Conservation (phyloP, 2,329 filamentous ascomycete species). For the Paraconiothyrium brasiliense region DNA sequence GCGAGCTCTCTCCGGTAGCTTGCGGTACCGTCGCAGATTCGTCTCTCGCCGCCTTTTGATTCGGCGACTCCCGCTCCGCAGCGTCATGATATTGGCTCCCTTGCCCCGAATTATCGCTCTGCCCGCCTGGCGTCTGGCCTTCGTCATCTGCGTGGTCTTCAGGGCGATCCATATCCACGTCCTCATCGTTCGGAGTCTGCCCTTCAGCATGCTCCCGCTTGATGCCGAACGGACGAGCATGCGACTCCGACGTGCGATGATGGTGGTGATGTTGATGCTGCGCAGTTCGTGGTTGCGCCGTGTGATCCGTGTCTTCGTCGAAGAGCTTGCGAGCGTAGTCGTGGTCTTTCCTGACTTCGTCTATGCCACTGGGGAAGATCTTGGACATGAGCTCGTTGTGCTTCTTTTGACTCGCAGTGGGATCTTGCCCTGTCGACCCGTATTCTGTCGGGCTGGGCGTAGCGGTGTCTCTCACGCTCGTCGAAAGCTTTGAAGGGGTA, state of each 20-base stretch:
- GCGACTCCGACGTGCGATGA: constrained; percentile 14
- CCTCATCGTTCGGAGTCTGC: constrained; percentile 18
- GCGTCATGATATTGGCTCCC: constrained; percentile 31
- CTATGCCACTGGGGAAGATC: constrained; percentile 50
- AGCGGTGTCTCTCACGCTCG: constrained; percentile 26
- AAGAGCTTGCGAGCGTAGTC: constrained; percentile 46
- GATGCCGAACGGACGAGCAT: constrained; percentile 24
- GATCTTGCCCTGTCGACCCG: constrained; percentile 22
- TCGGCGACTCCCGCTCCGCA: constrained; percentile 14
- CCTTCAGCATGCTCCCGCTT: constrained; percentile 36
- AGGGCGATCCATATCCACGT: constrained; percentile 37
- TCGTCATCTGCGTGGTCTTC: constrained; percentile 35
- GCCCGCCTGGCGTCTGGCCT: constrained; percentile 27
- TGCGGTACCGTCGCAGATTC: not conserved
- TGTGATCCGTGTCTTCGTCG: constrained; percentile 39
- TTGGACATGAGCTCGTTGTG: constrained; percentile 48
- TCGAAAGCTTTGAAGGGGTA: constrained; percentile 26
- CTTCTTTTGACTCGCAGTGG: constrained; percentile 37
- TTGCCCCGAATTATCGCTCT: constrained; percentile 28
- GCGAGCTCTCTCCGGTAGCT: constrained; percentile 13
- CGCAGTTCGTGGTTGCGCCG: constrained; percentile 31
- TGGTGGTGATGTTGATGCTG: constrained; percentile 28
- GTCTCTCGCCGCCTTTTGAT: not conserved
- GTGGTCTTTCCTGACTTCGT: constrained; percentile 42
- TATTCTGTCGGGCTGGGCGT: constrained; percentile 41